Base-by-base conservation (phyloP, 179 eudicot species). In the Nepenthes alata region DNA sequence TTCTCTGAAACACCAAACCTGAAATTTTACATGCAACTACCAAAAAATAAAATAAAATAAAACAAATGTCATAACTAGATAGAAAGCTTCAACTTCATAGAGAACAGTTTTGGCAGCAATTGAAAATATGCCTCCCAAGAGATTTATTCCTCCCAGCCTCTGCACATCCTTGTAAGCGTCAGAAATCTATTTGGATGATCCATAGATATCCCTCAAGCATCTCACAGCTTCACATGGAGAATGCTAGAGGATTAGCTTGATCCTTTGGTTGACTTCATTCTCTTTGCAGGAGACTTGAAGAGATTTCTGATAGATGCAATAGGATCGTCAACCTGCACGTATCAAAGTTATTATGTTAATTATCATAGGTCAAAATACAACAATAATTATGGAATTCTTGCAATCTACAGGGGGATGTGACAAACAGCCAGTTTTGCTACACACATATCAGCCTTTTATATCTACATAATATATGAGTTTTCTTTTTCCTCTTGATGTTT, bases 321-420 rank as follows among this genome's bases (percentile, higher is more conserved):
- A 25, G 89, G 93, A 69, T 86, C 93, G 78, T 87, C 91, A 68
- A 89, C 82, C 96, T 89, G 81, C 60, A 74, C 37, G 25, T 25
- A 44, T 11, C 4, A 25, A 25, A 25, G 25, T 11, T 11, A 6
- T 0, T n/a, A 41, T 13, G 6, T 12, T 15, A 52, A 4, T 1
- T 25, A 25, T 25, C 25, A 25, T 6, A 52, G 16, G 13, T n/a
- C 25, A 12, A 4, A 7, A 52, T 50, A 13, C 15, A 41, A 41
- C 8, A 41, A 41, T 41, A 41, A 41, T 7, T 41, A 41, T 41
- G 8, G 45, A 4, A 41, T 4, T 7, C 45, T 4, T 41, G 45
- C 45, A 41, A 4, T 4, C 8, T 7, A 4, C 8, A 41, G 8
- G 8, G 45, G 45, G 8, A 41, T 41, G 45, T 41, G 45, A 41